Evolutionary conservation across 257 asterid genomes (phyloP), one percentile per base, ranked within the genome.

Genomic region (Henckelia pumila): DNA sequence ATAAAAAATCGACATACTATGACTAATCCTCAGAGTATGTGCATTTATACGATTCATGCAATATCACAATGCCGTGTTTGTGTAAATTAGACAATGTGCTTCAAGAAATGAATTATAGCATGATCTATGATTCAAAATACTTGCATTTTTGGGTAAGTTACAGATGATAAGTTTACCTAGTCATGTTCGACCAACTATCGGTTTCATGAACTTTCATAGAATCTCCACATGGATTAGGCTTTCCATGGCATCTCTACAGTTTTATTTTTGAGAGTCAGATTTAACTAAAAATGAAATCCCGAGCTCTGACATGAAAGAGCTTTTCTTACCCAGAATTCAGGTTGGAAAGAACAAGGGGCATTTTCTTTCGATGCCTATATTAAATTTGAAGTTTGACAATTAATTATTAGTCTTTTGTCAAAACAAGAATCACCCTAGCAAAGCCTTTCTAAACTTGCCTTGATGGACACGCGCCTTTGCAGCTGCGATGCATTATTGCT

Each of bases 171-270:
- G 16, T n/a, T 66, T 82, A 86, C 95, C 95, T 86, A 77, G 60
- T 69, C 69, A 82, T 61, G 78, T 67, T 74, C 69, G 80, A 65
- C 77, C 81, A 76, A 52, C 60, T 17, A 21, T 66, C 68, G 33
- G 75, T 80, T 72, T 83, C 85, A 56, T 68, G 74, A n/a, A 59
- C 71, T 61, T 66, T 76, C 74, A 67, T 47, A 60, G 68, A 79
- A 63, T 79, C 77, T 58, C 85, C 92, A 69, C 90, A 89, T 20
- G 81, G 95, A 61, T 73, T 82, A 52, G 80, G 78, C 82, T 85
- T 87, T 62, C 80, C 81, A 75, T 72, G 76, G 63, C 71, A 71
- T 66, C 67, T 79, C 92, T 82, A 82, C 77, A 75, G 23, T 74
- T 76, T 63, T 13, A 65, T 21, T 22, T 50, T 71, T 32, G 10